Percentiles rank a stretch among this genome's conserved stretches.
Evolutionary conservation across 257 asterid genomes (phyloP).

Genomic region (Nicotiana tabacum): DNA sequence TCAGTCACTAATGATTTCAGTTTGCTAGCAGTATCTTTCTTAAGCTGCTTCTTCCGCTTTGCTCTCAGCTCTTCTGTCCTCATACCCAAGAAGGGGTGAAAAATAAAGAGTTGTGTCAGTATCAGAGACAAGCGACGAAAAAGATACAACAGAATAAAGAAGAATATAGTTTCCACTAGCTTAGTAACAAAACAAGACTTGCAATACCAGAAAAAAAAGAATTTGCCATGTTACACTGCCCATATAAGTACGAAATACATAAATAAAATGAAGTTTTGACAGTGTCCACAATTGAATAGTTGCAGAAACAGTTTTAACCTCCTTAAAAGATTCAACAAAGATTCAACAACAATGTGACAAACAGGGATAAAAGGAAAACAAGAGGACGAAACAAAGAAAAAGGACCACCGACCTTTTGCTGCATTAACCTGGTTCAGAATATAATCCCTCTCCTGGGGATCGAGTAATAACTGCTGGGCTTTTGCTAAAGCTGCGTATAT

Average conservation of each 20-base stretch:
- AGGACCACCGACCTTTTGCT: slow-evolving; percentile 62
- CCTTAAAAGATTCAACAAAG: not conserved
- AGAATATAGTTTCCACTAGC: not conserved
- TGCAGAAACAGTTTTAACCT: not conserved
- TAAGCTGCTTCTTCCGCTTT: slow-evolving; percentile 89
- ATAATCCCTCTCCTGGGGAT: slow-evolving; percentile 90
- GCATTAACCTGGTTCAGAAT: slow-evolving; percentile 79
- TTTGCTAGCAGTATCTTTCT: slow-evolving; percentile 79
- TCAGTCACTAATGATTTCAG: slow-evolving; percentile 82
- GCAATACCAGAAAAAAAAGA: not conserved
- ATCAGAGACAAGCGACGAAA: not conserved
- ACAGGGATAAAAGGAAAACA: not conserved
- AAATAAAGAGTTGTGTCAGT: not conserved
- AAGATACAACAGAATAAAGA: not conserved
- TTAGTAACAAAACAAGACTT: not conserved
- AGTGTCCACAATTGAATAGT: not conserved
- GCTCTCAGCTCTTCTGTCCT: slow-evolving; percentile 85
- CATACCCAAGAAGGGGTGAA: slow-evolving; percentile 1
- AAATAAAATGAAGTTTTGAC: not conserved
- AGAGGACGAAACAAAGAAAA: not conserved
- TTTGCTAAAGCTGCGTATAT: slow-evolving; percentile 74
- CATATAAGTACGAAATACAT: not conserved
- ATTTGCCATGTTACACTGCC: not conserved
- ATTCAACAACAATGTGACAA: not conserved
- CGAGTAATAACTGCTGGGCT: slow-evolving; percentile 85